Base-by-base conservation (phyloP, 139 green algal species). In the Micromonas pusilla region DNA sequence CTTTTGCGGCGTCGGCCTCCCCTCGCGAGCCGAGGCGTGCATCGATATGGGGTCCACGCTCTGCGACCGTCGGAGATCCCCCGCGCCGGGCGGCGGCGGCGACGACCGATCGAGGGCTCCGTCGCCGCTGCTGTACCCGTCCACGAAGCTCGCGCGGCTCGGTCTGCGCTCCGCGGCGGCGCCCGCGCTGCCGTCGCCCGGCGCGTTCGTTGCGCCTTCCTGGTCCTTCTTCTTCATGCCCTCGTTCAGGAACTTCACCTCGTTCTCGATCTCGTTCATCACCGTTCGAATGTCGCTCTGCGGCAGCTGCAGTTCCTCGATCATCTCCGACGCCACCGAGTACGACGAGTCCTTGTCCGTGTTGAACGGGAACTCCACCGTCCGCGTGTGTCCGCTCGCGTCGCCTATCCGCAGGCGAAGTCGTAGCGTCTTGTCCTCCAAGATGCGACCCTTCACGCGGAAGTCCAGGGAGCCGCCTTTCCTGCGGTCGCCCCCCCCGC, bases 311-410 rank as follows among this genome's bases (percentile, higher is more conserved):
- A 98, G 84, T 74, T 98, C 94, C 54, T 92, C 80, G 76, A 97
- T 93, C 94, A 98, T 98, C 83, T 98, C 94, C 31, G 66, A 81
- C 0, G 94, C 93, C 45, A 98, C 93, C 72, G 80, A 89, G 23
- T 91, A 84, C 0, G 91, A 88, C 0, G 90, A 97, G 83, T 98
- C 94, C 33, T 83, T 83, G 0, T 60, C 73, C 77, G 92, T 77
- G 66, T 97, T 90, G 85, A 97, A 98, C 3, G 89, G 89, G 86
- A 98, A 98, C 79, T 97, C 91, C 3, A 98, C 90, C 1, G 90
- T 97, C 78, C 93, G 89, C 71, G 79, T 80, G 53, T 86, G 77
- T 28, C 88, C 89, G 71, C 25, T 0, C 21, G 37, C 71, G 37
- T 81, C 71, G 30, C 28, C 33, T 54, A 76, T 81, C 52, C 45